A percentile compares a stretch with the other conserved stretches of the same genome.
These are phyloP conservation scores for Pseudocercospora vitis DNA, from an alignment of 2,329 filamentous ascomycete genomes.

Conservation along the genomic window DNA sequence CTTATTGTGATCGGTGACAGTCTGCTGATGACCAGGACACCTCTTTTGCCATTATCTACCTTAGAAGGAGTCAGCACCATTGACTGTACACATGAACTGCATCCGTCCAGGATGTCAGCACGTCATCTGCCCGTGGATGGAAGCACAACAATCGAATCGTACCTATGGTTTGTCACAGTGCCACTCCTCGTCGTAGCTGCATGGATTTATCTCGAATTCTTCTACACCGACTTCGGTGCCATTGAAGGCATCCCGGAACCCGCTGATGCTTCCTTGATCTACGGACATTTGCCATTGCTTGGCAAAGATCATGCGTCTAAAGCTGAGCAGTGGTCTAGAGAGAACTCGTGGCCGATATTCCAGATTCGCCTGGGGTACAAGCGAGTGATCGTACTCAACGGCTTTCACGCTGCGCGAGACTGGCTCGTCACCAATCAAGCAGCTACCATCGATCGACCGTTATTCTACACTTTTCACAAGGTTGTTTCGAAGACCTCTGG, in stretches of 20 bases:
- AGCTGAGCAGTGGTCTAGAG: constrained; percentile 1
- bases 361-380: constrained; percentile 7
- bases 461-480: constrained; percentile 9
- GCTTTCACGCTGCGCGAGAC: constrained; percentile 5
- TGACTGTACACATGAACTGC: no score
- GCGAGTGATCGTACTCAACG: background rate
- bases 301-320: constrained; percentile 7
- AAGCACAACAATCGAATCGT: no score
- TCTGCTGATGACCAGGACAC: no score
- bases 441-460: constrained; percentile 5
- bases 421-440: constrained; percentile 11
- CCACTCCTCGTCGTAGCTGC: background rate
- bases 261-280: background rate
- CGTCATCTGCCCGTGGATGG: no score
- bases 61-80: no score
- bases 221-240: background rate
- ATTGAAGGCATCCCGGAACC: constrained; percentile 5
- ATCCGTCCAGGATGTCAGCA: no score
- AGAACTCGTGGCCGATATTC: constrained; percentile 2
- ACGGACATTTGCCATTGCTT: constrained; percentile 9
- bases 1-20: no score
- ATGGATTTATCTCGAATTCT: background rate
- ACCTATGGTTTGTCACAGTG: background rate
- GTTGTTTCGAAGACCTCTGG: constrained; percentile 8
- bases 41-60: no score